Conservation (phyloP, 208 protist genomes). For the Trypanosoma conorhini region DNA sequence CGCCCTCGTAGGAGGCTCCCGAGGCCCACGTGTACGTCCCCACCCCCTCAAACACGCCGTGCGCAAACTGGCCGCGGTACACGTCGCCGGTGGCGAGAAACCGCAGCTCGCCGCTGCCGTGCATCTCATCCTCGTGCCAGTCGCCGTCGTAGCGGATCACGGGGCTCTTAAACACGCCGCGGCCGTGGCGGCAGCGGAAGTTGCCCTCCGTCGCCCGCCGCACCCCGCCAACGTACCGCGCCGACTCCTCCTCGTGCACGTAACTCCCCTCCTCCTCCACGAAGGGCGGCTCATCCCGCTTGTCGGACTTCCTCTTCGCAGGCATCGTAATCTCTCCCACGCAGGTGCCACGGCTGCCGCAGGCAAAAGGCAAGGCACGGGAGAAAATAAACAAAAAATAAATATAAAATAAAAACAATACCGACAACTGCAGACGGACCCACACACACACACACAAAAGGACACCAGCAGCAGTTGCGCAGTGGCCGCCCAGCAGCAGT, state of each 20-base stretch:
- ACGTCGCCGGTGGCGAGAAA: constrained; percentile 50
- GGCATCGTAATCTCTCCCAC: constrained; percentile 42
- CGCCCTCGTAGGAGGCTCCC: constrained; percentile 68
- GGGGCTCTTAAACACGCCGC: constrained; percentile 68
- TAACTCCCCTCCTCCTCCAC: constrained; percentile 74
- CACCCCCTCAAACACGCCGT: constrained; percentile 70
- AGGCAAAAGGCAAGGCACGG: constrained; percentile 1
- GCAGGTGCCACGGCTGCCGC: neutral
- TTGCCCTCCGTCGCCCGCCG: constrained; percentile 39
- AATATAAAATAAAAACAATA: constrained; percentile 1
- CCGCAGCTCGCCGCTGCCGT: constrained; percentile 66
- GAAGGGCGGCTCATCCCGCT: constrained; percentile 73
- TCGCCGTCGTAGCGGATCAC: constrained; percentile 77
- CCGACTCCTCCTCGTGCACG: constrained; percentile 63
- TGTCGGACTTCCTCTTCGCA: constrained; percentile 72
- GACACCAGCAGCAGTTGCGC: neutral
- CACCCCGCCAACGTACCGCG: constrained; percentile 63
- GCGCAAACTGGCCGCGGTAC: constrained; percentile 66
- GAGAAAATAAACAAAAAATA: constrained; percentile 9
- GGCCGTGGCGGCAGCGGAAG: constrained; percentile 61
- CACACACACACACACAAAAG: neutral
- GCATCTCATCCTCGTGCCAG: constrained; percentile 86
- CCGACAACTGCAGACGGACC: neutral
- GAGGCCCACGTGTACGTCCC: constrained; percentile 74
- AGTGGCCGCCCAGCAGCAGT: neutral